Evolutionary conservation across 441 rosid species (phyloP).

Genomic region (Aleurites moluccanus): DNA sequence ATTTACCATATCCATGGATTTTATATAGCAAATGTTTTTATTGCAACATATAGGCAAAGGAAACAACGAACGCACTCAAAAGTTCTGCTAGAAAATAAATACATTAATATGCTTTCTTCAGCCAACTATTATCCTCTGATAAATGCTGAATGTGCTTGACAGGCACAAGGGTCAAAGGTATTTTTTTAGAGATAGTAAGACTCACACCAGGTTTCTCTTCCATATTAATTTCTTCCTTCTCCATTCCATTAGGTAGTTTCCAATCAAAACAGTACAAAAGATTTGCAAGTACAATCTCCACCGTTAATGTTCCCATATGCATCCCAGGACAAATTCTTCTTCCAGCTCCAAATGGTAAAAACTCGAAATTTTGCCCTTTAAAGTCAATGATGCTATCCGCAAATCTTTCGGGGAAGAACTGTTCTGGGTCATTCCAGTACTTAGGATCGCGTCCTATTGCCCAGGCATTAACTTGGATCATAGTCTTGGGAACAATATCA

Average conservation of each 20-base stretch:
- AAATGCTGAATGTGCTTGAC: neutral
- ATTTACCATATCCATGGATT: no score
- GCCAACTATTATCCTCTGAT: no score
- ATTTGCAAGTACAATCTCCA: no score
- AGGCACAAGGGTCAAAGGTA: slow-evolving; percentile 41
- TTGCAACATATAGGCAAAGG: no score
- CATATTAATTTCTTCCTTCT: no score
- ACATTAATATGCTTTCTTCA: neutral
- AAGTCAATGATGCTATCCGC: slow-evolving; percentile 37
- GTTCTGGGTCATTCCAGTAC: slow-evolving; percentile 46
- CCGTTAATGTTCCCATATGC: slow-evolving; percentile 45
- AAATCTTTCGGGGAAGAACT: slow-evolving; percentile 58
- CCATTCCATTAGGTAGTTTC: slow-evolving; percentile 42
- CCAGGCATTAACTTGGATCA: slow-evolving; percentile 54
- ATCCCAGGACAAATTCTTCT: no score
- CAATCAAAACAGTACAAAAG: slow-evolving; percentile 48
- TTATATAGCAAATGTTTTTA: no score
- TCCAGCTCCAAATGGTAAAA: no score
- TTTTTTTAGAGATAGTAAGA: slow-evolving; percentile 36
- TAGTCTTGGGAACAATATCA: slow-evolving; percentile 37
- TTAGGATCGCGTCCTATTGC: slow-evolving; percentile 60
- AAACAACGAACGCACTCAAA: no score
- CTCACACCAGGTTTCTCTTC: slow-evolving; percentile 46
- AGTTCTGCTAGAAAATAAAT: no score
- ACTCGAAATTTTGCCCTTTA: slow-evolving; percentile 57